A percentile compares a stretch with the other conserved stretches of the same genome.
phyloP scores from a whole-genome alignment of 2,329 filamentous ascomycete species.

The Aspergillus caelatus region DNA sequence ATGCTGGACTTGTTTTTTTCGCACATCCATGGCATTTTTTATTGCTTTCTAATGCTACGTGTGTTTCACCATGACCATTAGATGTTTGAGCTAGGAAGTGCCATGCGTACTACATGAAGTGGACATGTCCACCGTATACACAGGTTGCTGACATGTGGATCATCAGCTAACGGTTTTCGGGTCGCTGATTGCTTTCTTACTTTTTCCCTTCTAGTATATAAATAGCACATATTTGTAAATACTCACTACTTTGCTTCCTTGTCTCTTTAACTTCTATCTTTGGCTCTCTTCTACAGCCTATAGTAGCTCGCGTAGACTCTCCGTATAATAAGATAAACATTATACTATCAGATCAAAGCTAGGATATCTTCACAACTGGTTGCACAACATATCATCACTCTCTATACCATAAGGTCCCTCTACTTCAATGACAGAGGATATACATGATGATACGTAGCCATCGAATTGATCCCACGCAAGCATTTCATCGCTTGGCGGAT shows the following conservation, averaged over 20 bases:
- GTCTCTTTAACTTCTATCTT: neutral
- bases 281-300: neutral
- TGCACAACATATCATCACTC: constrained; percentile 14
- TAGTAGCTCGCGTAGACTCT: neutral
- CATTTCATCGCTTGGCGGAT: constrained; percentile 4
- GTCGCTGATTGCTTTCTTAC: neutral
- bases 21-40: neutral
- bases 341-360: neutral
- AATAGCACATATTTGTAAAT: neutral
- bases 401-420: neutral
- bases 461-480: constrained; percentile 3
- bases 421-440: neutral
- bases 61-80: neutral
- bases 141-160: neutral
- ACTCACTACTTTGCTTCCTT: neutral
- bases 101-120: neutral
- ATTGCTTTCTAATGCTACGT: neutral
- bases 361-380: neutral
- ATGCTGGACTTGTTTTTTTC: neutral
- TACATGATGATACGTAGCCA: neutral
- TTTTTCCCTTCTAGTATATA: neutral
- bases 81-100: neutral
- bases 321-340: neutral
- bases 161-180: neutral
- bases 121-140: neutral